Percentiles rank a stretch among this genome's conserved stretches.
phyloP scores from a whole-genome alignment of 148 eudicot genomes.

The Fagopyrum tataricum region DNA sequence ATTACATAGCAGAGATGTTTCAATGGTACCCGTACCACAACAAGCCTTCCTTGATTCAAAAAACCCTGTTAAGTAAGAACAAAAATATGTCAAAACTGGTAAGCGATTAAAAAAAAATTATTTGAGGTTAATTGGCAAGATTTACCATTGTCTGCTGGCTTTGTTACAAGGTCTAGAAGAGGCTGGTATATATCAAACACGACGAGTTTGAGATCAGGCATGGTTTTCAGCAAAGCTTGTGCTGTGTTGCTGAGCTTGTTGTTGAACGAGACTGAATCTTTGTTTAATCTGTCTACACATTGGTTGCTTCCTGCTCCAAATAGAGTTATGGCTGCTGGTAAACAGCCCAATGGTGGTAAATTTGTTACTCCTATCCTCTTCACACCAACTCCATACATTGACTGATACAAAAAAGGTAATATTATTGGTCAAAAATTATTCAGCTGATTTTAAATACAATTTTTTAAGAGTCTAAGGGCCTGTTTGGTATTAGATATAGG shows the following conservation, averaged over 20 bases:
- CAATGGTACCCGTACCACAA: conserved; percentile 76
- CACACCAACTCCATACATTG: conserved; percentile 49
- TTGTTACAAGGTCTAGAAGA: conserved; percentile 50
- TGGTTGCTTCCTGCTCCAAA: conserved; percentile 51
- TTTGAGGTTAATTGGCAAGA: background rate
- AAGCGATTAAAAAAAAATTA: no score
- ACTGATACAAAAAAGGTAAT: conserved; percentile 24
- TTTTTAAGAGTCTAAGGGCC: no score
- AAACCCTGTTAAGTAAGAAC: conserved; percentile 38
- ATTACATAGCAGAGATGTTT: conserved; percentile 75
- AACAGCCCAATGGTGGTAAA: conserved; percentile 77
- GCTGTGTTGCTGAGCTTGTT: conserved; percentile 47
- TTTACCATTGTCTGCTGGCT: conserved; percentile 53
- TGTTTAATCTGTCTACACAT: conserved; percentile 53
- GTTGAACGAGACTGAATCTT: conserved; percentile 61
- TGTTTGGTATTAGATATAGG: no score
- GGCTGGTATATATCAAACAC: conserved; percentile 74
- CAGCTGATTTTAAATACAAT: no score
- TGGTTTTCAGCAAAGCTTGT: conserved; percentile 28
- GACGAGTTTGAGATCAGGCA: conserved; percentile 55
- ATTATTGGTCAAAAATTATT: background rate
- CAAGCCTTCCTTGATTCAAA: conserved; percentile 76
- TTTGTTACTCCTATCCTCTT: conserved; percentile 68
- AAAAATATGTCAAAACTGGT: no score
- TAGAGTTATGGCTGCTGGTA: conserved; percentile 83